Evolutionary conservation across 345 rosid species (phyloP).

Genomic region (Rhodamnia argentea): DNA sequence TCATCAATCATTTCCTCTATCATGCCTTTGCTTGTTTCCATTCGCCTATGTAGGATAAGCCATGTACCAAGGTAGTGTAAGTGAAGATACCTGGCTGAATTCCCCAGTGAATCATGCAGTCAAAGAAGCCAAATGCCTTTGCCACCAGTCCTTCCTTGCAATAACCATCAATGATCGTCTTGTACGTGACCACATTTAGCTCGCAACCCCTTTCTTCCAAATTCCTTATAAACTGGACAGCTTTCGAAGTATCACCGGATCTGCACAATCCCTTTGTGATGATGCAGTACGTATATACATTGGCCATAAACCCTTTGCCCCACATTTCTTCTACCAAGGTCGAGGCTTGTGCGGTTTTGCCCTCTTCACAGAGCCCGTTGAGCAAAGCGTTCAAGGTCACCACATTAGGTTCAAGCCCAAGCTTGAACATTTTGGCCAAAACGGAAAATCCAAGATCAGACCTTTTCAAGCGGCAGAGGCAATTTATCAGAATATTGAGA

Average conservation of each 20-base stretch:
- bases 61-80: neutral
- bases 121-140: neutral
- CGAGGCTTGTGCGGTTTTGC: neutral
- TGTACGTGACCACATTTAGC: neutral
- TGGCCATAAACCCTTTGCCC: neutral
- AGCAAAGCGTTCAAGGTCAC: neutral
- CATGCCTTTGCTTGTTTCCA: neutral
- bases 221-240: neutral
- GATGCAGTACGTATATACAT: neutral
- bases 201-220: neutral
- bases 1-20: neutral
- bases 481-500: neutral
- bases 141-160: conserved; percentile 3
- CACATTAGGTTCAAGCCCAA: neutral
- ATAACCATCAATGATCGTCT: neutral
- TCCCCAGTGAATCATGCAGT: neutral
- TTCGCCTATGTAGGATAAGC: neutral
- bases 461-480: neutral
- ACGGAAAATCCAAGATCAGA: neutral
- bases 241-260: neutral
- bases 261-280: neutral
- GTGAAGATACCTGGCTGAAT: neutral
- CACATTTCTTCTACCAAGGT: neutral
- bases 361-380: neutral
- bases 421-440: conserved; percentile 1